Evolutionary conservation across 2,329 filamentous ascomycete species (phyloP), one percentile per base, ranked within the genome.

Genomic region (Aureobasidium sp.): DNA sequence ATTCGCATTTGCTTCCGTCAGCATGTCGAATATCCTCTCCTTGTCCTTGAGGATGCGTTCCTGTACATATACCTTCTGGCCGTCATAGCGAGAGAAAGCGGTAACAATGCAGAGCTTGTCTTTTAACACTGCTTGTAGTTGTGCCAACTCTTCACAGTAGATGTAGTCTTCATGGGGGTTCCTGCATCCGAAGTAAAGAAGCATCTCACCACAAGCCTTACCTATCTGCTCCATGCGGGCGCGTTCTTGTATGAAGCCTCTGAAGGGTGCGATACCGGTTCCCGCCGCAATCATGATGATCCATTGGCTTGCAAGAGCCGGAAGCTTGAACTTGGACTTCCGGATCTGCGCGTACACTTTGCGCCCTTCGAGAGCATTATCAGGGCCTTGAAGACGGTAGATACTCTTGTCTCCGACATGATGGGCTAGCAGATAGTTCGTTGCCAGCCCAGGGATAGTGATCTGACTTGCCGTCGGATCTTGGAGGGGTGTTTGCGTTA

Each of bases 241-340:
- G 3, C 81, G 77, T 67, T 84, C 81, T 31, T 78, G 71, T 5
- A 82, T 66, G 69, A 83, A 83, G 8, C 73, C 81, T 1, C 80
- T 76, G 74, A 82, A 81, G 0, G 83, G 83, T 0, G 84, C 84
- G n/a, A 86, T 72, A 6, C 85, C 84, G 0, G 84, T 86, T 1
- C 85, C 86, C 0, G 85, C 77, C 5, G 77, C 83, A 10, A 87
- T 76, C 82, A 87, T 85, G 56, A 89, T 77, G 33, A 74, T 50
- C 10, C 25, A 8, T 50, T 50, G 47, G 20, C 47, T 50, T 31
- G 47, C 27, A 50, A 50, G 47, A 29, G 47, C 47, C 20, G 47
- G 47, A 50, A 50, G 47, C 47, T 50, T 50, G 47, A 50, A 50
- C 47, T 50, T 50, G 25, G 47, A 50, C 27, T 50, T 50, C 13